Evolutionary conservation across 2,329 filamentous ascomycete genomes (phyloP).

Genomic region (Parasarocladium wereldwijsianum): DNA sequence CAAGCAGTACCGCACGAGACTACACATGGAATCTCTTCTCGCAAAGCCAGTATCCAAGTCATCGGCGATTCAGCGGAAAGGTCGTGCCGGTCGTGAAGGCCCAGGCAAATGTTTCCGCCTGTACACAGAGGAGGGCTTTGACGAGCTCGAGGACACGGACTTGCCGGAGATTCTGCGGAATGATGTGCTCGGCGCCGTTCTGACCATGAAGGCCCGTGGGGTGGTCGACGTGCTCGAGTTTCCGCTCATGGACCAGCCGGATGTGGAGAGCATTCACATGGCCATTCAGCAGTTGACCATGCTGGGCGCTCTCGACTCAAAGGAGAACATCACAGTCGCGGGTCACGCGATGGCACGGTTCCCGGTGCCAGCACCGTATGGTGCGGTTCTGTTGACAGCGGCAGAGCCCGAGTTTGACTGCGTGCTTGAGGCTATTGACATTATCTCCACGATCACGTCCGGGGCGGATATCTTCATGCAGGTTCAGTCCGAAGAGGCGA

Average conservation of each 20-base stretch:
- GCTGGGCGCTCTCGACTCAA: constrained; percentile 59
- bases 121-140: constrained; percentile 69
- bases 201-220: constrained; percentile 88
- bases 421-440: constrained; percentile 70
- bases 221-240: constrained; percentile 72
- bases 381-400: constrained; percentile 70
- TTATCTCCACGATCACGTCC: constrained; percentile 51
- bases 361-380: constrained; percentile 68
- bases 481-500: constrained; percentile 39
- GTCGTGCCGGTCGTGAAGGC: constrained; percentile 84
- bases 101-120: constrained; percentile 80
- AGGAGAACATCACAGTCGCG: constrained; percentile 56
- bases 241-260: constrained; percentile 71
- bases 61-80: constrained; percentile 79
- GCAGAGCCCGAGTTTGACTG: constrained; percentile 56
- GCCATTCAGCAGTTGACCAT: constrained; percentile 68
- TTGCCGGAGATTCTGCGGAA: constrained; percentile 82
- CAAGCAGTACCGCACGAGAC: constrained; percentile 72
- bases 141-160: constrained; percentile 55
- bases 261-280: constrained; percentile 63
- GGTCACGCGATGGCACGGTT: constrained; percentile 70
- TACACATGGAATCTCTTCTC: constrained; percentile 82
- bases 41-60: constrained; percentile 87
- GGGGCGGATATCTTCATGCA: constrained; percentile 50
- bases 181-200: constrained; percentile 69